Evolutionary conservation across 2,329 filamentous ascomycete genomes (phyloP), one percentile per base, ranked within the genome.

Genomic region (Colletotrichum sp.): DNA sequence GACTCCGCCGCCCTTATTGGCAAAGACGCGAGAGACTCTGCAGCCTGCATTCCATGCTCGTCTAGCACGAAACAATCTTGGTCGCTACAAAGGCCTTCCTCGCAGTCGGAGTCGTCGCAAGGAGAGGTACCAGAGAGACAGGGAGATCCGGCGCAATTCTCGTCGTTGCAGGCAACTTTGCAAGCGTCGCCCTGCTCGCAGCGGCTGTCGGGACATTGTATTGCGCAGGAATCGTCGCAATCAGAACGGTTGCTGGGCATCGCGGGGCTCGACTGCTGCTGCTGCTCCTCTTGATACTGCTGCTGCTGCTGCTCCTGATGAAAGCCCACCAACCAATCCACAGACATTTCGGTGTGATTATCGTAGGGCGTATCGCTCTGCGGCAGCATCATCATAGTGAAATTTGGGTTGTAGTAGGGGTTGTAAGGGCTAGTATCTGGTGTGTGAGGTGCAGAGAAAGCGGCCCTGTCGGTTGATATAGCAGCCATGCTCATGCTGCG

Each of bases 41-140:
- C 43, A 51, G 43, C 36, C 67, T 16, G 67, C 67, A 27, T 61
- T 21, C 8, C 68, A 24, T 51, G 67, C 24, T 70, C 47, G 58
- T 51, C 43, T n/a, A 51, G 31, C 29, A 36, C 76, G 33, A 81
- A 73, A 72, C 84, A 86, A 70, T 80, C 78, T 16, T 75, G 77
- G 67, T 85, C 81, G 21, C 78, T 82, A 73, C 84, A 86, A n/a
- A 79, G 78, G 29, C 83, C 82, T 6, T 79, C 81, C 29, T 82
- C 79, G 75, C 85, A 86, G 47, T 82, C 79, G 62, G 84, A 80
- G 76, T 85, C 82, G 66, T 84, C 77, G 69, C 86, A 87, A 36
- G 12, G 9, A 21, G 43, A 51, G 43, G 21, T 8, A 21, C 43
- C 18, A 13, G 43, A 51, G 43, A 51, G 43, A 51, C 43, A 21